Evolutionary conservation across 2,329 filamentous ascomycete species (phyloP).

Genomic region (Raffaelea albimanens): DNA sequence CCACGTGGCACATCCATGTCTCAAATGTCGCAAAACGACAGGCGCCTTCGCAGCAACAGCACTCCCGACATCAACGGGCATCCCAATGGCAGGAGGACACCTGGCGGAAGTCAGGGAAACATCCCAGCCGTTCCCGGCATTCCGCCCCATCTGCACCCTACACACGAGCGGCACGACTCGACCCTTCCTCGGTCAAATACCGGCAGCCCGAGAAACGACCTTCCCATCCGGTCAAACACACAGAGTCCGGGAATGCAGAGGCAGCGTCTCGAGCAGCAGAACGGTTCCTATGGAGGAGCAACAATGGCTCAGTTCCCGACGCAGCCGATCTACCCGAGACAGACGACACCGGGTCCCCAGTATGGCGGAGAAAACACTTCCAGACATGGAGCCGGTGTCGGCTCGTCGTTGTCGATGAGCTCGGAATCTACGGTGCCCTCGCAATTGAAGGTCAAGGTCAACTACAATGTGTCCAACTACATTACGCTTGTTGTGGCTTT

Average conservation of each 20-base stretch:
- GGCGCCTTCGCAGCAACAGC: constrained; percentile 78
- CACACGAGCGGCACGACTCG: constrained; percentile 42
- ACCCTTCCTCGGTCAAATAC: constrained; percentile 69
- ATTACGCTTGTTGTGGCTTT: constrained; percentile 93
- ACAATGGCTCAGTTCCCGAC: constrained; percentile 47
- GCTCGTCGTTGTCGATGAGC: constrained; percentile 20
- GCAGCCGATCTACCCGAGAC: constrained; percentile 43
- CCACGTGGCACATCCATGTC: constrained; percentile 73
- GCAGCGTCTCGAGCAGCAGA: constrained; percentile 43
- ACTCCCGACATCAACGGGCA: constrained; percentile 85
- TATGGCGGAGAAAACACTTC: no score
- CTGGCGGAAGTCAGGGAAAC: constrained; percentile 40
- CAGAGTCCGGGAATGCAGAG: constrained; percentile 62
- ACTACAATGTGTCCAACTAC: constrained; percentile 76
- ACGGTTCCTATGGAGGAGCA: constrained; percentile 36
- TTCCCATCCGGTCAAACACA: constrained; percentile 59
- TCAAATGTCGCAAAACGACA: constrained; percentile 48
- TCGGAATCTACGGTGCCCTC: constrained; percentile 46
- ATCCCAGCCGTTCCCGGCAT: constrained; percentile 69
- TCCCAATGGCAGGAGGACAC: constrained; percentile 45
- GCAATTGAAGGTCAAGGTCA: constrained; percentile 92
- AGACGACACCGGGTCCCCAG: constrained; percentile 31
- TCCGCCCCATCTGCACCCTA: constrained; percentile 55
- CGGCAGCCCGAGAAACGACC: constrained; percentile 62
- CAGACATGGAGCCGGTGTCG: constrained; percentile 13